Conservation (phyloP, 495 filamentous ascomycete species). For the Neurospora sp. region DNA sequence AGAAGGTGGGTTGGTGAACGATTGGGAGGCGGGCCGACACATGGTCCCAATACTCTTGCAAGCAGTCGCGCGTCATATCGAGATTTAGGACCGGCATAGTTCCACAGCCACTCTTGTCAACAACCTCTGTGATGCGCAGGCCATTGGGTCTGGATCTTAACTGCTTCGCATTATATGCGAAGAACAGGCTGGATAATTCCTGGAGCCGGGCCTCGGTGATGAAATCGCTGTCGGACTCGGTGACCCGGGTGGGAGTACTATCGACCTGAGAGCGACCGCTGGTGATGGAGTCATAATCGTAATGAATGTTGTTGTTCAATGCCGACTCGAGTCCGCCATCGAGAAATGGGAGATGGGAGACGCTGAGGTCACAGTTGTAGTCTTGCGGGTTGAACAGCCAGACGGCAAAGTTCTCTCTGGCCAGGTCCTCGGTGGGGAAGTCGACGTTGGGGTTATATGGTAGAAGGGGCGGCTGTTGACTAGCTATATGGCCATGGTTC, state of each 20-base stretch:
- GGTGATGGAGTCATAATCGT: conserved; percentile 43
- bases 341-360: conserved; percentile 33
- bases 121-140: conserved; percentile 53
- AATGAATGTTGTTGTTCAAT: conserved; percentile 41
- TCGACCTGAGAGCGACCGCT: conserved; percentile 60
- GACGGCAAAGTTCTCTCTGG: conserved; percentile 35
- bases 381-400: conserved; percentile 41
- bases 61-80: conserved; percentile 85
- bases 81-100: conserved; percentile 65
- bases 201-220: conserved; percentile 77
- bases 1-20: conserved; percentile 86
- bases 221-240: conserved; percentile 55
- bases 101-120: conserved; percentile 53
- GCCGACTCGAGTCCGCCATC: conserved; percentile 40
- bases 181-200: conserved; percentile 67
- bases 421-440: conserved; percentile 26
- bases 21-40: conserved; percentile 91
- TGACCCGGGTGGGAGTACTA: conserved; percentile 54
- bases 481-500: background rate
- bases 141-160: conserved; percentile 48
- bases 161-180: conserved; percentile 65
- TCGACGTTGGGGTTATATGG: conserved; percentile 24
- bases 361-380: conserved; percentile 28
- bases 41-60: conserved; percentile 86
- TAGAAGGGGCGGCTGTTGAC: conserved; percentile 24